A percentile compares a stretch with the other conserved stretches of the same genome.
Evolutionary conservation across 2,329 filamentous ascomycete species (phyloP).

Genomic region (Aspergillus vadensis): DNA sequence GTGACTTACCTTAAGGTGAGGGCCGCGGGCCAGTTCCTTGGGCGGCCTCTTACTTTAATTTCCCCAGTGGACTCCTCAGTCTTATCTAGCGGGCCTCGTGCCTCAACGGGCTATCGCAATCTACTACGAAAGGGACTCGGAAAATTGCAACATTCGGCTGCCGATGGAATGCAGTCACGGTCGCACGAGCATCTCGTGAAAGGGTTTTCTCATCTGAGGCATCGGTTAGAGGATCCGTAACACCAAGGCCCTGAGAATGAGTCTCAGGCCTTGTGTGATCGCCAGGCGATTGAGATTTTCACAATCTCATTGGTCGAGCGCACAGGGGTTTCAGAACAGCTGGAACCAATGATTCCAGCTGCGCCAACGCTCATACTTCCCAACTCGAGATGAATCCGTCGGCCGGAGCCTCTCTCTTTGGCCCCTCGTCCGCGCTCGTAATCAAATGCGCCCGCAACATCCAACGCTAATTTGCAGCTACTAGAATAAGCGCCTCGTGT

Average conservation of each 20-base stretch:
- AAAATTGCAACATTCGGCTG: not conserved
- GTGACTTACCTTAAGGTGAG: not conserved
- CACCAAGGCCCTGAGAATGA: not conserved
- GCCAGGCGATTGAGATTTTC: not conserved
- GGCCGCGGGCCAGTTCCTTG: not conserved
- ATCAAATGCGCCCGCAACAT: constrained; percentile 24
- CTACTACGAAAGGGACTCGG: not conserved
- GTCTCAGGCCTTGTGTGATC: not conserved
- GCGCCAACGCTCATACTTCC: not conserved
- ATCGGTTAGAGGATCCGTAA: not conserved
- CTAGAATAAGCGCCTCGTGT: constrained; percentile 30
- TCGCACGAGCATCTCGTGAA: not conserved
- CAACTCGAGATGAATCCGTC: not conserved
- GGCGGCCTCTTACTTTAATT: constrained; percentile 1
- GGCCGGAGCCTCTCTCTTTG: constrained; percentile 14
- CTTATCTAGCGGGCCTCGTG: constrained; percentile 3
- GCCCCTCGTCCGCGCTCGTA: constrained; percentile 20
- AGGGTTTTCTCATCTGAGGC: not conserved
- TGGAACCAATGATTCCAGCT: constrained; percentile 16
- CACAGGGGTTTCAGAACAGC: constrained; percentile 12
- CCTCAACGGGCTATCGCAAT: not conserved
- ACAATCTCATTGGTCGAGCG: constrained; percentile 14
- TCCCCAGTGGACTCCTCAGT: not conserved
- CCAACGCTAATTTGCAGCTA: constrained; percentile 24
- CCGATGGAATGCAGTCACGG: not conserved